Percentiles rank a stretch among this genome's conserved stretches.
These are phyloP conservation scores for Cystobasidium pallidum DNA, from an alignment of 1,284 basidiomycete species.

Conservation along the genomic window DNA sequence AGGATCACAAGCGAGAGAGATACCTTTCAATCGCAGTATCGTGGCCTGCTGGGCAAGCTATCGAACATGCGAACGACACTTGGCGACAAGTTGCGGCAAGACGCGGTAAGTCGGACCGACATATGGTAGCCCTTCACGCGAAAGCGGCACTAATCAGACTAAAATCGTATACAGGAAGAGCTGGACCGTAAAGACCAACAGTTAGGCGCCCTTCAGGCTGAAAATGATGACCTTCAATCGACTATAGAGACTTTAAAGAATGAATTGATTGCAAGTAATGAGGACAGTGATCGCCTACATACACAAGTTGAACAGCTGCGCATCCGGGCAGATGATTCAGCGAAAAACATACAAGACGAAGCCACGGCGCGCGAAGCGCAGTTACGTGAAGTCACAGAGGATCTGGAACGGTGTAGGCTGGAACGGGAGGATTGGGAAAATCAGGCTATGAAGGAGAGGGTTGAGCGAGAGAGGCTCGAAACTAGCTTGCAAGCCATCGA, in stretches of 20 bases:
- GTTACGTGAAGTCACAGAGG: constrained; percentile 74
- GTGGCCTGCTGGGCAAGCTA: constrained; percentile 80
- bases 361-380: constrained; percentile 74
- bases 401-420: constrained; percentile 78
- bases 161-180: constrained; percentile 73
- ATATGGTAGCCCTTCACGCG: background rate
- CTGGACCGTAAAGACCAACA: constrained; percentile 84
- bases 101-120: constrained; percentile 72
- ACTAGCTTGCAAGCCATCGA: constrained; percentile 64
- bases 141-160: background rate
- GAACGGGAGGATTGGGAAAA: constrained; percentile 88
- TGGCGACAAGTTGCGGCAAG: constrained; percentile 91
- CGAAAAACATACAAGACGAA: constrained; percentile 63
- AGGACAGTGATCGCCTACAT: constrained; percentile 71
- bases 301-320: constrained; percentile 67
- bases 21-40: constrained; percentile 78
- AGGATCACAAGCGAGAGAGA: constrained; percentile 73
- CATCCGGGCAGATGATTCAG: constrained; percentile 56
- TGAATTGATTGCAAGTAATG: constrained; percentile 74
- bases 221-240: constrained; percentile 71
- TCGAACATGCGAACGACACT: constrained; percentile 90
- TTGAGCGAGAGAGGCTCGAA: constrained; percentile 70
- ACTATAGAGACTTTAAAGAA: constrained; percentile 74
- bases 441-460: constrained; percentile 72
- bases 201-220: constrained; percentile 71